These are phyloP conservation scores for Mycena sp. DNA, from an alignment of 1,284 basidiomycete genomes.

Conservation along the genomic window DNA sequence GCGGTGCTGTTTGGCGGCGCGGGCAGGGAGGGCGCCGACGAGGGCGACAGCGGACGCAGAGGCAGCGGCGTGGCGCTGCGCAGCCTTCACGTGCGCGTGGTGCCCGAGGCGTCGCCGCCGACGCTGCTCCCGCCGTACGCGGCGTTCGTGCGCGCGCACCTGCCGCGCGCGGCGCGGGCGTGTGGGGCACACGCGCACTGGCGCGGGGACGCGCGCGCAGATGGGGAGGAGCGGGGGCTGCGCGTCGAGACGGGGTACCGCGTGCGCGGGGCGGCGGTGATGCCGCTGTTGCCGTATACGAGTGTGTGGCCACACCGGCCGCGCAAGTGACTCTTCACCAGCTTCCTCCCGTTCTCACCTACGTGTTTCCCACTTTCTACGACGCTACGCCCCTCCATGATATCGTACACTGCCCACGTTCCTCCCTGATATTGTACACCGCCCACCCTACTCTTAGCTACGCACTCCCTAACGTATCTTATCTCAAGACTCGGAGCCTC, in stretches of 20 bases:
- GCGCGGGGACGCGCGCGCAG: too few relatives aligned
- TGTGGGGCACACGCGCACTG: not conserved
- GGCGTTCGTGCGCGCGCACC: not conserved
- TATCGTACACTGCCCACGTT: too few relatives aligned
- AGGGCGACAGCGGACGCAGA: not conserved
- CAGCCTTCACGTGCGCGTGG: not conserved
- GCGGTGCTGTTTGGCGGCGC: not conserved
- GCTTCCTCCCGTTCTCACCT: too few relatives aligned
- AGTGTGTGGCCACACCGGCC: slow-evolving; percentile 17
- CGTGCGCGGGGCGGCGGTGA: slow-evolving; percentile 1
- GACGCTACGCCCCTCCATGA: slow-evolving; percentile 14
- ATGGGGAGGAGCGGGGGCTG: too few relatives aligned
- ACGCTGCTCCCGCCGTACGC: slow-evolving; percentile 13
- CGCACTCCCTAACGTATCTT: too few relatives aligned
- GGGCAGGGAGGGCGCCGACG: not conserved
- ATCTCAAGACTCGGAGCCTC: too few relatives aligned
- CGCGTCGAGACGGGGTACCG: slow-evolving; percentile 11
- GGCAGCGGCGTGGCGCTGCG: not conserved
- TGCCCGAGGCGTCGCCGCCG: slow-evolving; percentile 16
- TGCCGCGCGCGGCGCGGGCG: not conserved
- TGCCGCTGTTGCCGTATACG: slow-evolving; percentile 20
- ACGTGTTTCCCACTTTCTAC: too few relatives aligned
- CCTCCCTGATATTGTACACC: too few relatives aligned
- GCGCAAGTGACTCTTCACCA: too few relatives aligned
- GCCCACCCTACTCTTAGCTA: too few relatives aligned